Base-by-base conservation (phyloP, 305 asterid genomes). In the Fraxinus latifolia region DNA sequence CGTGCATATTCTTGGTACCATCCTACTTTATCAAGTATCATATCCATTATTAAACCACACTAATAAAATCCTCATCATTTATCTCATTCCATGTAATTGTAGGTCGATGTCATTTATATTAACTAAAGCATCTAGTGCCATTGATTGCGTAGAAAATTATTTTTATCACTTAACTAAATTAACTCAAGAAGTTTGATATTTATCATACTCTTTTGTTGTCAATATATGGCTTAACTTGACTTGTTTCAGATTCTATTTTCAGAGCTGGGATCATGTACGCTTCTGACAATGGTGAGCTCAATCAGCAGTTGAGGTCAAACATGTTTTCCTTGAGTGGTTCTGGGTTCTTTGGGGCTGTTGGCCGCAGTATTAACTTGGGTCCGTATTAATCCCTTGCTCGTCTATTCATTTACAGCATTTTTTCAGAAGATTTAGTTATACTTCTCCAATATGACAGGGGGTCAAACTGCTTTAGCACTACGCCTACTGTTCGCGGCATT, bases 211-310 rank as follows among this genome's bases (percentile, higher is more conserved):
- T 12, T 27, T 70, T 77, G 42, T 72, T 83, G 53, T 78, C 88
- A 80, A 84, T 87, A 86, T 86, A 89, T 83, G 88, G 88, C 92
- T 87, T 91, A 82, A 90, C 88, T 88, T 91, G 87, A 90, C 86
- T 79, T 86, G 82, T 86, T 87, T 85, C 97, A 91, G 97, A 85
- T 92, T 84, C 85, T 68, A 82, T 82, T 89, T 88, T 86, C 95
- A 95, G 98, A 92, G 98, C 98, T 82, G 98, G 97, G 86, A 91
- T 95, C 84, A 95, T 95, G 98, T 95, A 95, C 79, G 78, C 86
- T 75, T 84, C 92, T 14, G 91, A 89, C 19, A 91, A 90, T 29
- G 87, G 73, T 50, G 91, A 85, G 62, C 83, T 82, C 77, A 82
- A 84, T 84, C 92, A 87, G 85, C 88, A 86, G 72, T 82, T 94